phyloP scores from a whole-genome alignment of 2,329 filamentous ascomycete species.

The Pyricularia grisea region DNA sequence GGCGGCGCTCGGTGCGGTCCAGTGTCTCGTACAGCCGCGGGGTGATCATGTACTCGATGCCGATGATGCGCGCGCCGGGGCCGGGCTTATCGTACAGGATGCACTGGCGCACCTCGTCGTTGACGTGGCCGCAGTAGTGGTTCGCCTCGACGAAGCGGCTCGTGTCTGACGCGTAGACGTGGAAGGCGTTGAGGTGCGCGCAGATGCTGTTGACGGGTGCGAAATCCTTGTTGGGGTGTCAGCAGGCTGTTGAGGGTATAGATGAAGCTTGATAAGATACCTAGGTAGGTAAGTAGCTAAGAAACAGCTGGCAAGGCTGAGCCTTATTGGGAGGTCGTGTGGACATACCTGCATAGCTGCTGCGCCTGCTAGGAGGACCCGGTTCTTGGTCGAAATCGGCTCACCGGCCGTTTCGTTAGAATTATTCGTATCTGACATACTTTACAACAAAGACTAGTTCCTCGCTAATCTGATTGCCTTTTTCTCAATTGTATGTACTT shows the following conservation, averaged over 20 bases:
- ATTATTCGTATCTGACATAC: background rate
- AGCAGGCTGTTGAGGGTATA: background rate
- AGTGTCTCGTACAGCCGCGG: conserved; percentile 58
- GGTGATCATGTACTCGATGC: conserved; percentile 82
- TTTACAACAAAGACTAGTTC: background rate
- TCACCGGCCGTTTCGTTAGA: conserved; percentile 25
- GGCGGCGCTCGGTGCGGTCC: conserved; percentile 53
- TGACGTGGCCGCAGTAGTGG: conserved; percentile 77
- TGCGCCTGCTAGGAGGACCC: conserved; percentile 52
- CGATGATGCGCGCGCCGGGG: conserved; percentile 63
- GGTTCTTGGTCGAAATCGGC: conserved; percentile 43
- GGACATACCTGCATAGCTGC: conserved; percentile 40
- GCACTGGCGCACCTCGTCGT: conserved; percentile 72
- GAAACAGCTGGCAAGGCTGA: too few relatives aligned
- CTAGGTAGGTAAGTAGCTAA: too few relatives aligned
- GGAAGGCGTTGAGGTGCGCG: conserved; percentile 80
- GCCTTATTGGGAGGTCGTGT: conserved; percentile 6
- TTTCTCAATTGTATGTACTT: background rate
- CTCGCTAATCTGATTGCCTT: background rate
- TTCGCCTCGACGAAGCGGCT: conserved; percentile 65
- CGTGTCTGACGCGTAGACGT: conserved; percentile 68
- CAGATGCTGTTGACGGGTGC: conserved; percentile 65
- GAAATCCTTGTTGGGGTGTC: conserved; percentile 42
- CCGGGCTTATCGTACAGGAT: conserved; percentile 67
- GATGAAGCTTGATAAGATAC: background rate